These are phyloP conservation scores for Xylariaceae sp. DNA, from an alignment of 2,329 filamentous ascomycete species.

Conservation along the genomic window DNA sequence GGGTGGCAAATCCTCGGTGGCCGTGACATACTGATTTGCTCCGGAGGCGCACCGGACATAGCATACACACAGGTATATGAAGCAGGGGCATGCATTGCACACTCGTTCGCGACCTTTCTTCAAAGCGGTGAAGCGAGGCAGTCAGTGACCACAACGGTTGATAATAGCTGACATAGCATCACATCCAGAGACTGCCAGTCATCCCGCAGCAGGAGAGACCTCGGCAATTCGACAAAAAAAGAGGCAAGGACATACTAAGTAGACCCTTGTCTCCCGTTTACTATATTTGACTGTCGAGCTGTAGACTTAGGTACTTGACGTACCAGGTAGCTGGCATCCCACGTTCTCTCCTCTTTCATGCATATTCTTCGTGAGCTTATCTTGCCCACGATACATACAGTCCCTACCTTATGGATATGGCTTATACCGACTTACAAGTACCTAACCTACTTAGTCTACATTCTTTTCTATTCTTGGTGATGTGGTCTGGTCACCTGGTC, in stretches of 20 bases:
- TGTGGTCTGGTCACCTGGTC: slow-evolving; percentile 14
- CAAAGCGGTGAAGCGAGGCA: too few relatives aligned
- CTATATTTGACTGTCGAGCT: too few relatives aligned
- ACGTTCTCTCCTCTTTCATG: slow-evolving; percentile 9
- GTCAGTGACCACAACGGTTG: too few relatives aligned
- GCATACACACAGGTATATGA: too few relatives aligned
- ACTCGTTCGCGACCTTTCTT: too few relatives aligned
- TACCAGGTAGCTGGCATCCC: slow-evolving; percentile 12
- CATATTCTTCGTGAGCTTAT: neutral
- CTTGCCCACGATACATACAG: neutral
- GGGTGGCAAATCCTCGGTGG: slow-evolving; percentile 5
- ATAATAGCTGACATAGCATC: slow-evolving; percentile 1
- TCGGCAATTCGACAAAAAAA: too few relatives aligned
- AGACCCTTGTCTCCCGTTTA: too few relatives aligned
- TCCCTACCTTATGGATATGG: slow-evolving; percentile 1
- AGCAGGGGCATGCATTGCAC: too few relatives aligned
- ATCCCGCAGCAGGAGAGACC: too few relatives aligned
- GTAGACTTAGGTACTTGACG: slow-evolving; percentile 2
- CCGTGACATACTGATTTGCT: too few relatives aligned
- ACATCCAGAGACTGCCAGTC: neutral
- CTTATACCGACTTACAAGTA: too few relatives aligned
- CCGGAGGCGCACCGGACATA: too few relatives aligned
- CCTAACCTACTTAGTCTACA: neutral
- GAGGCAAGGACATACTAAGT: neutral
- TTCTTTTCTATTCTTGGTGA: slow-evolving; percentile 10